Evolutionary conservation across 495 filamentous ascomycete genomes (phyloP).

Genomic region (Amphirosellinia nigrospora): DNA sequence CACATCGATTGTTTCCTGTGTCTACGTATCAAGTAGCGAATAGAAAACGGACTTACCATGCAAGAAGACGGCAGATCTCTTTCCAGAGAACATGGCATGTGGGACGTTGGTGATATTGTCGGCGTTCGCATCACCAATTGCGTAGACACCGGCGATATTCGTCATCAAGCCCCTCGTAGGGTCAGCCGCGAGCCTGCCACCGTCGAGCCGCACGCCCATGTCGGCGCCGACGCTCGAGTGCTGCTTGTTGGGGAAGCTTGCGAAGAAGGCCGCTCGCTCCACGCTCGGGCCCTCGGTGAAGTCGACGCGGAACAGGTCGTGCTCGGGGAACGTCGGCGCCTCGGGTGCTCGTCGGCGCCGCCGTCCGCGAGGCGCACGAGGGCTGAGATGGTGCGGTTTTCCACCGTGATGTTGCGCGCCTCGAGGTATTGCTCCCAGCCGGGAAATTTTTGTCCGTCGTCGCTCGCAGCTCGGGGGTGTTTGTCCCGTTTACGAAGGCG

Average conservation of each 20-base stretch:
- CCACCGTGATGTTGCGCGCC: conserved; percentile 55
- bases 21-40: neutral
- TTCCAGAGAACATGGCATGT: conserved; percentile 64
- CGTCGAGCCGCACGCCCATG: conserved; percentile 51
- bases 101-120: conserved; percentile 65
- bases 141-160: conserved; percentile 58
- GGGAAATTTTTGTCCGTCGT: conserved; percentile 46
- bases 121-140: conserved; percentile 62
- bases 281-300: conserved; percentile 53
- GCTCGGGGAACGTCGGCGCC: conserved; percentile 43
- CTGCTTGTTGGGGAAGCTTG: conserved; percentile 57
- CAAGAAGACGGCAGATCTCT: conserved; percentile 60
- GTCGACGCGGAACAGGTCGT: conserved; percentile 61
- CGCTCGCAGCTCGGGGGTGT: conserved; percentile 49
- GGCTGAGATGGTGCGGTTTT: conserved; percentile 58
- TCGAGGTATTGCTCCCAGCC: conserved; percentile 55
- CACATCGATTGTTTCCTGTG: neutral
- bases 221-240: conserved; percentile 41
- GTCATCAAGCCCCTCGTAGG: conserved; percentile 46
- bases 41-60: conserved; percentile 52
- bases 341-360: conserved; percentile 41
- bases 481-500: conserved; percentile 62
- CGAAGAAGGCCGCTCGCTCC: conserved; percentile 56
- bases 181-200: conserved; percentile 54
- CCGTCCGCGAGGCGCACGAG: conserved; percentile 57